Conservation (phyloP, 306 rosid species). For the Prunus salicina region DNA sequence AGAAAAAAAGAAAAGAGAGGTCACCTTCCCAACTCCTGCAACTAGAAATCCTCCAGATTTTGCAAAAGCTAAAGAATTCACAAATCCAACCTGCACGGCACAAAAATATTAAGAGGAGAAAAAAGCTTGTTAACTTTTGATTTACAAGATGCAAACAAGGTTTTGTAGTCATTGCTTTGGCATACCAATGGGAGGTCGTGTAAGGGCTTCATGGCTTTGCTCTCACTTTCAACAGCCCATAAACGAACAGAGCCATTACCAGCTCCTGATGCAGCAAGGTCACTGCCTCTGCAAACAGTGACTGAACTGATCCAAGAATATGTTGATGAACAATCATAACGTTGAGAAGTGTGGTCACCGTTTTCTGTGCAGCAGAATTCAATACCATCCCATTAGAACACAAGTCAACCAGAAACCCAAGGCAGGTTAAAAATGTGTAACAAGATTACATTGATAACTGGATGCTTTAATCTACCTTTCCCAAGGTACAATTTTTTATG, state of each 20-base stretch:
- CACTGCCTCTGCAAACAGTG: slow-evolving; percentile 74
- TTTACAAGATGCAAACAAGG: slow-evolving; percentile 1
- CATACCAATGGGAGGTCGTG: slow-evolving; percentile 78
- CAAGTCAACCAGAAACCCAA: slow-evolving; percentile 1
- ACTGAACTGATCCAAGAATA: slow-evolving; percentile 85
- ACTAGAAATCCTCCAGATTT: slow-evolving; percentile 76
- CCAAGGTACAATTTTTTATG: not conserved
- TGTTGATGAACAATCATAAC: slow-evolving; percentile 42
- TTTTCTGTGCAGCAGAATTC: slow-evolving; percentile 56
- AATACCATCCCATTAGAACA: slow-evolving; percentile 25
- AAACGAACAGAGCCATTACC: slow-evolving; percentile 80
- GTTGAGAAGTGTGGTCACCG: slow-evolving; percentile 40
- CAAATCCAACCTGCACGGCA: slow-evolving; percentile 80
- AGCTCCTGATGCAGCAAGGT: slow-evolving; percentile 96
- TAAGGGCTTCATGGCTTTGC: slow-evolving; percentile 53
- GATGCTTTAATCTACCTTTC: not conserved
- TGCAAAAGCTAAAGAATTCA: slow-evolving; percentile 84
- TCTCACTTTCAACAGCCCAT: slow-evolving; percentile 70
- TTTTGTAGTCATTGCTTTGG: slow-evolving; percentile 23
- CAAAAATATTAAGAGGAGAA: slow-evolving; percentile 8
- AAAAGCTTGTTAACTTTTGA: not conserved
- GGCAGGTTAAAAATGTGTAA: not conserved
- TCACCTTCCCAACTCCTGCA: slow-evolving; percentile 95
- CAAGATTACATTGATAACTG: not conserved
- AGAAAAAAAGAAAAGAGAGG: not conserved